A percentile compares a stretch with the other conserved stretches of the same genome.
Conservation (phyloP, 139 green algal genomes). For the Nannochloris sp. region DNA sequence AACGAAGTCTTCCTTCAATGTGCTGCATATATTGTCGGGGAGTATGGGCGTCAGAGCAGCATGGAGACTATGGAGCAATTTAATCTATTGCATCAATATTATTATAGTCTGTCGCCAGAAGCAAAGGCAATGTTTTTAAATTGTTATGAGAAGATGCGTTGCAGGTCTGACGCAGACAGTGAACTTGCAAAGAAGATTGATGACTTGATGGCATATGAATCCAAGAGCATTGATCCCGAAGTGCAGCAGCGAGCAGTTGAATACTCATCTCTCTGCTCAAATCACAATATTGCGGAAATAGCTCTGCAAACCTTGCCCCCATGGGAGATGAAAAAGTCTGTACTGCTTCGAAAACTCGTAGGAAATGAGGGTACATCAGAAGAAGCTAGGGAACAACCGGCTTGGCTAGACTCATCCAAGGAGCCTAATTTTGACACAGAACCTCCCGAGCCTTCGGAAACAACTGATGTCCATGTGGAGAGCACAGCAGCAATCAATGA, state of each 20-base stretch:
- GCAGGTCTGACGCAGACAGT: too few species aligned
- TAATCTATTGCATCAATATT: conserved; percentile 62
- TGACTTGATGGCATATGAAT: conserved; percentile 15
- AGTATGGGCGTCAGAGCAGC: conserved; percentile 58
- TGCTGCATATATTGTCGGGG: conserved; percentile 80
- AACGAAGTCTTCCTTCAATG: conserved; percentile 61
- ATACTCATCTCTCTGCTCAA: conserved; percentile 58
- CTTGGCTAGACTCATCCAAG: conserved; percentile 23
- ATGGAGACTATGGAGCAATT: conserved; percentile 58
- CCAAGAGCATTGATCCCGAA: conserved; percentile 46
- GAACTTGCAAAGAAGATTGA: too few species aligned
- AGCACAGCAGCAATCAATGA: background rate
- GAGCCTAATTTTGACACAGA: background rate
- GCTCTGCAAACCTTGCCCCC: conserved; percentile 71
- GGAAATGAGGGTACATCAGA: conserved; percentile 32
- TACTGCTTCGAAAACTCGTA: conserved; percentile 59
- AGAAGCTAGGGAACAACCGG: conserved; percentile 31
- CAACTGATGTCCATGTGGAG: background rate
- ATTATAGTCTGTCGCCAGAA: conserved; percentile 41
- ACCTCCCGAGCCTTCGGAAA: background rate
- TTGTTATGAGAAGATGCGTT: conserved; percentile 53
- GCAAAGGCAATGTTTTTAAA: conserved; percentile 80
- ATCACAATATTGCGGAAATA: conserved; percentile 17
- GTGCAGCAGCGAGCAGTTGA: conserved; percentile 91
- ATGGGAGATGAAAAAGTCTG: conserved; percentile 63